Conservation (phyloP, 371 early-diverging fungal genomes). For the Rhizopus delemar region DNA sequence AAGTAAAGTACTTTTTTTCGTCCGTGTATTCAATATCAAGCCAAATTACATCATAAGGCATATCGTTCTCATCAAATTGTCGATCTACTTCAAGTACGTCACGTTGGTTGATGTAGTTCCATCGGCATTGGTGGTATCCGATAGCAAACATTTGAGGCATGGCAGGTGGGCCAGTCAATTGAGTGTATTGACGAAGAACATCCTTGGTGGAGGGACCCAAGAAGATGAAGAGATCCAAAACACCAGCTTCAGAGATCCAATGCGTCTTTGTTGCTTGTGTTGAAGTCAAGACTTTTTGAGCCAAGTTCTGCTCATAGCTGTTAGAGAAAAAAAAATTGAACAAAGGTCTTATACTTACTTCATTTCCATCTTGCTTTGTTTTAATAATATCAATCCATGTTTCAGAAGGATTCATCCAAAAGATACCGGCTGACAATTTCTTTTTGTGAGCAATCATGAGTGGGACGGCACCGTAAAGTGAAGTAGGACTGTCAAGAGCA, state of each 20-base stretch:
- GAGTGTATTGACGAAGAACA: constrained; percentile 73
- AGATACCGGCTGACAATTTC: constrained; percentile 68
- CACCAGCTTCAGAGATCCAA: constrained; percentile 94
- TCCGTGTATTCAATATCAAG: constrained; percentile 94
- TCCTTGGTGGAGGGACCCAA: constrained; percentile 76
- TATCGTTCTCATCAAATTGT: constrained; percentile 80
- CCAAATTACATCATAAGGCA: constrained; percentile 95
- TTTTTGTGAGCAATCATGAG: constrained; percentile 86
- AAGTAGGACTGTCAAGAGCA: constrained; percentile 89
- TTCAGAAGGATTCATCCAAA: constrained; percentile 94
- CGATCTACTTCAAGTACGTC: constrained; percentile 83
- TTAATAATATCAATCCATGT: constrained; percentile 96
- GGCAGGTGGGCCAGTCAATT: constrained; percentile 79
- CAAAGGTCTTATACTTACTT: constrained; percentile 15
- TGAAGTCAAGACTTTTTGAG: constrained; percentile 37
- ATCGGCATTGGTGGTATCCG: constrained; percentile 92
- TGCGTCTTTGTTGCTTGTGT: constrained; percentile 70
- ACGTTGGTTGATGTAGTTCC: constrained; percentile 88
- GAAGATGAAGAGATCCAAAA: constrained; percentile 89
- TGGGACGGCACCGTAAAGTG: constrained; percentile 95
- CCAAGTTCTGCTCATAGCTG: constrained; percentile 13
- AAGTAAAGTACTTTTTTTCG: constrained; percentile 88
- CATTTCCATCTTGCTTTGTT: constrained; percentile 15
- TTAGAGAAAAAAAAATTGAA: background rate
- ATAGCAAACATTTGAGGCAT: constrained; percentile 90